These are phyloP conservation scores for Beauveria sp. DNA, from an alignment of 2,329 filamentous ascomycete species.

Conservation along the genomic window DNA sequence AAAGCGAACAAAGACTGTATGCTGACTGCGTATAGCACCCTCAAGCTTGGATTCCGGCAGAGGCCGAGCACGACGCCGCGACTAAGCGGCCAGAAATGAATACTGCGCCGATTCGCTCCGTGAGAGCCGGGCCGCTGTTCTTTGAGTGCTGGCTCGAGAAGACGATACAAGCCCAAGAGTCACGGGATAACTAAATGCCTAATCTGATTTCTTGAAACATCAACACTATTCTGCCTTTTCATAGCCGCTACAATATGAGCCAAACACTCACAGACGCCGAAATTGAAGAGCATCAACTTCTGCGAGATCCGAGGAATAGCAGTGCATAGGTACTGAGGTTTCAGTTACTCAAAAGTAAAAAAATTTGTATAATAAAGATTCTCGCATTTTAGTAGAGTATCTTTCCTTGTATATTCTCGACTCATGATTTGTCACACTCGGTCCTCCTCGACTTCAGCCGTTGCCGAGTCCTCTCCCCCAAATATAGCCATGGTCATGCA, in stretches of 20 bases:
- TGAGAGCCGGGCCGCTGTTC: constrained; percentile 52
- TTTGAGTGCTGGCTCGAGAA: constrained; percentile 62
- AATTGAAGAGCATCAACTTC: too few relatives aligned
- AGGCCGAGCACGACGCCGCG: constrained; percentile 26
- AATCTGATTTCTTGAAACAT: not conserved
- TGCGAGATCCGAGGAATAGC: too few relatives aligned
- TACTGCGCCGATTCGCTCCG: constrained; percentile 41
- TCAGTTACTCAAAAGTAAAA: too few relatives aligned
- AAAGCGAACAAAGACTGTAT: not conserved
- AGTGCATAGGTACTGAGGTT: too few relatives aligned
- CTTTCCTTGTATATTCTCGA: too few relatives aligned
- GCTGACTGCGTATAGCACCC: constrained; percentile 37
- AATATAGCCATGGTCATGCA: too few relatives aligned
- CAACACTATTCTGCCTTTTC: not conserved
- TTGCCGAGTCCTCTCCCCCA: too few relatives aligned
- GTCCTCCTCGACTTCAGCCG: too few relatives aligned
- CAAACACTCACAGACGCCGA: too few relatives aligned
- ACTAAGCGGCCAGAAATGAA: not conserved
- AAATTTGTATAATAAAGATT: too few relatives aligned
- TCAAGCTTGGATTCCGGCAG: constrained; percentile 53
- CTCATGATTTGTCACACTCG: too few relatives aligned
- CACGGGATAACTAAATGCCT: not conserved
- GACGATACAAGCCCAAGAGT: constrained; percentile 13
- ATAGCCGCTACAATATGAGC: not conserved
- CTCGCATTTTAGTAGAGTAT: too few relatives aligned